Base-by-base conservation (phyloP, 225 moss, liverwort and hornwort genomes). In the Thuidium tamariscinum region DNA sequence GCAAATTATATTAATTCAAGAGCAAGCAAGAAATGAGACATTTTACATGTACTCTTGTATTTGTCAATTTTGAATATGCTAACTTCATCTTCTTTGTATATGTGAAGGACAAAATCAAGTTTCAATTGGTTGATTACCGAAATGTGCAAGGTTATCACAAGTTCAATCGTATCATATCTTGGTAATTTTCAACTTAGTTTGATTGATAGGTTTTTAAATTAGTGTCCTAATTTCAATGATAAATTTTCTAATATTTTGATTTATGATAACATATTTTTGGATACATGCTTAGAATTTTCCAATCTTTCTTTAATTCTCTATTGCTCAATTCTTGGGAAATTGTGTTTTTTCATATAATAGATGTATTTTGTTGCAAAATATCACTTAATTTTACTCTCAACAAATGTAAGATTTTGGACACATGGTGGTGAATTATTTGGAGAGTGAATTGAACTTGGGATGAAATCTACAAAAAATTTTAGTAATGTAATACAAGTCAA, bases 101-200 rank as follows among this genome's bases (percentile, higher is more conserved):
- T 64, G 9, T 92, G 88, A 86, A 96, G 96, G 92, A 92, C 83
- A 93, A 88, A 81, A 96, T 97, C 51, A 89, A 87, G 2, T 89
- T 96, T 54, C 90, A 92, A 48, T 86, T 95, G 75, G 93, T 94
- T 18, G 98, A 98, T 83, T 98, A 98, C 70, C 93, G 95, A 82
- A 86, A 93, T 36, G 89, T 96, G n/a, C 69, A 87, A 57, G 93
- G 88, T 66, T 63, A 56, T 66, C 95, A 93, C 83, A 95, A 95
- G 86, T 98, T 88, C 89, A 91, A 95, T 83, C 92, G 98, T 41
- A 96, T 96, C 84, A 93, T 96, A 75, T 95, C 98, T 56, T 95
- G 97, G 97, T 97, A 86, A 51, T 39, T 68, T 12, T 37, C 9
- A 68, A 54, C 36, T 8, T 8, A 23, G 11, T 82, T 67, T 2